Evolutionary conservation across 257 asterid species (phyloP), one percentile per base, ranked within the genome.

Genomic region (Primulina tabacum): DNA sequence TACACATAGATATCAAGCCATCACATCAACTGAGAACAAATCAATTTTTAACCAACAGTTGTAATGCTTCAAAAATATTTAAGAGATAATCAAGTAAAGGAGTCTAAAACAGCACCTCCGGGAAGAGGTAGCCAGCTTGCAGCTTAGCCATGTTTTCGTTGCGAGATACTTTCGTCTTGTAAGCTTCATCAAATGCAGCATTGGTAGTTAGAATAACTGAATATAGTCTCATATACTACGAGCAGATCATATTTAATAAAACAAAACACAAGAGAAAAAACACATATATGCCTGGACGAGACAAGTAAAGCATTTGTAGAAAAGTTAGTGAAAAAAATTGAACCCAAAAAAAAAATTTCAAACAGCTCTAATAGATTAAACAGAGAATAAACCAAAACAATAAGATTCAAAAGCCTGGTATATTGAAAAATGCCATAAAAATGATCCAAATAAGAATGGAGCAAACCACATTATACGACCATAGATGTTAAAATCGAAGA

Each of bases 111-210:
- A 50, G n/a, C 7, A 93, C 99, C 96, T 91, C 97, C 0, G 99
- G 99, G 77, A 94, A 94, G 70, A 94, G 90, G 73, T 91, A 94
- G 69, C 99, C 99, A 76, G 99, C 97, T 84, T 94, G 97, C 72
- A 94, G 97, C 63, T 91, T 94, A 26, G 88, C 90, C 77, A 91
- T 55, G 83, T 94, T 94, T 65, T 83, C 93, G 70, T 91, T 94
- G 64, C 99, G 92, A 7, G 93, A 80, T 57, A 94, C 99, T 72
- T 82, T 74, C 9, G 97, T 94, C 72, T 63, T 88, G 86, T 82
- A 82, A 80, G 88, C 99, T 93, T 73, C 82, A 89, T 29, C 60
- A 60, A 65, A 83, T 29, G 62, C 60, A 71, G 56, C 30, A 81
- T 59, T 59, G 52, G 24, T 12, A 60, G 55, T 79, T 69, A 82